A percentile compares a stretch with the other conserved stretches of the same genome.
These are phyloP conservation scores for Fusarium devonianum DNA, from an alignment of 2,329 filamentous ascomycete genomes.

Conservation along the genomic window DNA sequence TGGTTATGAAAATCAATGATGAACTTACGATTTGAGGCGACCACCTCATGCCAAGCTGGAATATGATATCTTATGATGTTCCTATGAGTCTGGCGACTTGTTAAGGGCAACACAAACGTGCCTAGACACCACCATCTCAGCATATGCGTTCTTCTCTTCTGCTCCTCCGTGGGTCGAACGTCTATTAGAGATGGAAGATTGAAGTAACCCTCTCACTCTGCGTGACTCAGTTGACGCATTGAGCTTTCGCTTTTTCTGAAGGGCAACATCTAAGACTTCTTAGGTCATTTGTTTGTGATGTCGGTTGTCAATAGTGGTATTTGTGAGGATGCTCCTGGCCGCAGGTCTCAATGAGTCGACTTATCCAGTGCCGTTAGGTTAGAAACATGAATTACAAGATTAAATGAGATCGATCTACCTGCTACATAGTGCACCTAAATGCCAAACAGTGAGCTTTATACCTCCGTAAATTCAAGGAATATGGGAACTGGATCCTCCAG, in stretches of 20 bases:
- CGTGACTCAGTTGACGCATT: constrained; percentile 52
- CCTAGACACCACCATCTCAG: constrained; percentile 53
- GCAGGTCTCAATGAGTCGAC: too few species aligned
- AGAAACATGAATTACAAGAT: too few species aligned
- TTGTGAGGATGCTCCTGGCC: too few species aligned
- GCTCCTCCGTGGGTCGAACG: constrained; percentile 60
- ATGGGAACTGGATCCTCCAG: too few species aligned
- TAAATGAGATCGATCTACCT: too few species aligned
- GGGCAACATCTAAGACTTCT: constrained; percentile 49
- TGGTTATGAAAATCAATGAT: constrained; percentile 28
- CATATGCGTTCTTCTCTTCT: constrained; percentile 60
- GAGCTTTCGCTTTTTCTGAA: constrained; percentile 58
- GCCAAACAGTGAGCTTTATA: too few species aligned
- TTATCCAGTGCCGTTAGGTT: too few species aligned
- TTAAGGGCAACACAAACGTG: constrained; percentile 4
- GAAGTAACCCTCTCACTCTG: constrained; percentile 61
- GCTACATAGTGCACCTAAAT: too few species aligned
- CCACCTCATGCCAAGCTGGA: constrained; percentile 1
- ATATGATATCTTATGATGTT: too few species aligned
- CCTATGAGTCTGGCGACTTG: too few species aligned
- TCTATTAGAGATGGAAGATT: constrained; percentile 63
- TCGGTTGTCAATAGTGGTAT: too few species aligned
- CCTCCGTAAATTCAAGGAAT: too few species aligned
- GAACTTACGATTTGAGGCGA: constrained; percentile 11
- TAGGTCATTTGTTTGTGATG: neutral